These are phyloP conservation scores for Globisporangium mamillatum DNA, from an alignment of 352 stramenopile species.

Conservation along the genomic window DNA sequence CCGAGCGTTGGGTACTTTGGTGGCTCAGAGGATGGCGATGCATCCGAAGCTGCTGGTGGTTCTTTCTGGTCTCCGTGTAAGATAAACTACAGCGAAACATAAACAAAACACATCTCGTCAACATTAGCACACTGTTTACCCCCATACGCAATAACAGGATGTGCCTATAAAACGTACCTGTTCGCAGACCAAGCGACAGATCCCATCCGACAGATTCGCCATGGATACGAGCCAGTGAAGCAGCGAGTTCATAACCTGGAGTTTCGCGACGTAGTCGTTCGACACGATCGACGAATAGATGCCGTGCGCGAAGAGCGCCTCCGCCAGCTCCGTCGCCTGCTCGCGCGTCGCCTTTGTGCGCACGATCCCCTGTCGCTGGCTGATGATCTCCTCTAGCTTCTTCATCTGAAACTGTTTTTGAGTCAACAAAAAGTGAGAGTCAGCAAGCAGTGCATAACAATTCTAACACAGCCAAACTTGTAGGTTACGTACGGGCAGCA, in stretches of 20 bases:
- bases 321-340: constrained; percentile 71
- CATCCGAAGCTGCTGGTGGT: background rate
- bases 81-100: constrained; percentile 4
- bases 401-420: constrained; percentile 70
- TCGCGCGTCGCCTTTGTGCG: constrained; percentile 61
- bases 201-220: constrained; percentile 73
- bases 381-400: constrained; percentile 74
- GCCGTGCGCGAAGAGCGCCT: constrained; percentile 58
- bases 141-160: background rate
- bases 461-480: background rate
- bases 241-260: constrained; percentile 63
- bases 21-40: background rate
- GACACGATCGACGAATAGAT: constrained; percentile 81
- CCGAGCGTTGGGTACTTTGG: constrained; percentile 57
- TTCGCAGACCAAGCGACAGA: constrained; percentile 84
- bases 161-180: constrained; percentile 4
- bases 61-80: background rate
- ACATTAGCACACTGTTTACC: background rate
- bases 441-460: background rate
- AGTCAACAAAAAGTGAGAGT: background rate
- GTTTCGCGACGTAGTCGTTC: constrained; percentile 69
- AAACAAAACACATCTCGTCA: background rate
- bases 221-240: constrained; percentile 80
- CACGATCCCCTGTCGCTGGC: constrained; percentile 72
- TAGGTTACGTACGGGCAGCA: constrained; percentile 46